Conservation (phyloP, 2,329 filamentous ascomycete genomes). For the Talaromyces sp. region DNA sequence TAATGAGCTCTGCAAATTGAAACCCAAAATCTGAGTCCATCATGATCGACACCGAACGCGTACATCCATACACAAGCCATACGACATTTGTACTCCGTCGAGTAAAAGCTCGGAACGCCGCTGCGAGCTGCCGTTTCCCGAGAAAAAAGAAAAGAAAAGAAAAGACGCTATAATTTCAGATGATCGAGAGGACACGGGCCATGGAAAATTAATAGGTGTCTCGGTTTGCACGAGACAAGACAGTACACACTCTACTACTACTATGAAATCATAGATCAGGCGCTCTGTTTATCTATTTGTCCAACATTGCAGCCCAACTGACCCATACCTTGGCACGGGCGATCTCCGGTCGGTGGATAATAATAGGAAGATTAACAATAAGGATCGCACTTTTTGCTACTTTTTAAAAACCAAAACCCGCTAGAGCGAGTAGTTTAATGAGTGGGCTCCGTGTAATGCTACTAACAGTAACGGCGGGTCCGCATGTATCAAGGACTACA, state of each 20-base stretch:
- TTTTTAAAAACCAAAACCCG: neutral
- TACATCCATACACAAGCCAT: neutral
- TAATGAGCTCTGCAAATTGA: neutral
- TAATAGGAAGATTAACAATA: neutral
- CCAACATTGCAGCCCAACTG: conserved; percentile 9
- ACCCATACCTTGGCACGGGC: neutral
- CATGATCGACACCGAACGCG: neutral
- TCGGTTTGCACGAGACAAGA: neutral
- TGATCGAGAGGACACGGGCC: neutral
- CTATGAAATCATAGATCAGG: neutral
- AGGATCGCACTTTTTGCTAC: neutral
- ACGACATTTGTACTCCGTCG: neutral
- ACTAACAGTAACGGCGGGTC: neutral
- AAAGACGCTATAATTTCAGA: neutral
- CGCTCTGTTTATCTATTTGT: neutral
- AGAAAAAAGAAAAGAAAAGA: neutral
- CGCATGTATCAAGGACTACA: neutral
- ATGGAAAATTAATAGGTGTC: neutral
- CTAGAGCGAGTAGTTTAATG: neutral
- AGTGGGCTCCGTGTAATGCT: neutral
- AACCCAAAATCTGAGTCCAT: neutral
- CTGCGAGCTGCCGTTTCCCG: neutral
- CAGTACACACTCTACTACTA: neutral
- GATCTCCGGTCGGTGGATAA: neutral
- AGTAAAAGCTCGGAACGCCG: neutral